Evolutionary conservation across 495 filamentous ascomycete genomes (phyloP).

Genomic region (Clohesyomyces aquaticus): DNA sequence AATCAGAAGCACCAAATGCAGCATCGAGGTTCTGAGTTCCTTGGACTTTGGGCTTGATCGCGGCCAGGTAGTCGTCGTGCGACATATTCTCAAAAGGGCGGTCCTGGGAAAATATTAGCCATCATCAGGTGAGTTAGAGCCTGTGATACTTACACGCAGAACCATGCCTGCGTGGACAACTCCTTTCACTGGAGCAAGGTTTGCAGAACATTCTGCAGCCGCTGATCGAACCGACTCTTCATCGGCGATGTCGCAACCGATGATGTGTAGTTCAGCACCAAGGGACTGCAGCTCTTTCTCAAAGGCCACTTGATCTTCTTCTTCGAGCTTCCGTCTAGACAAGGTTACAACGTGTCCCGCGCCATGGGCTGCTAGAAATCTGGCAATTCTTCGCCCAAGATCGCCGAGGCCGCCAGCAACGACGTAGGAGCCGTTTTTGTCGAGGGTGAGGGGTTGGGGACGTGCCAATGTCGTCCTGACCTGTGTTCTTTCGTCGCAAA

Average conservation of each 20-base stretch:
- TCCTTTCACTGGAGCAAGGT: neutral
- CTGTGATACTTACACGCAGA: slow-evolving; percentile 4
- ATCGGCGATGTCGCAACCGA: slow-evolving; percentile 1
- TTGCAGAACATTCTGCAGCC: neutral
- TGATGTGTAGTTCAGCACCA: neutral
- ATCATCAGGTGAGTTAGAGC: neutral
- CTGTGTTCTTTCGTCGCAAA: neutral
- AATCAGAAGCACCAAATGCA: neutral
- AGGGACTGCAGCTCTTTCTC: neutral
- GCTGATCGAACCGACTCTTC: neutral
- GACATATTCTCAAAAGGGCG: neutral
- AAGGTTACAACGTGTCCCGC: neutral
- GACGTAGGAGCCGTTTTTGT: neutral
- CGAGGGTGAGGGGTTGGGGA: neutral
- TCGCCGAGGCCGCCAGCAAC: neutral
- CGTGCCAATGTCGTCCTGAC: neutral
- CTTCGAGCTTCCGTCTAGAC: neutral
- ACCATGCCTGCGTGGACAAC: slow-evolving; percentile 11
- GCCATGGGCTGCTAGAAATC: neutral
- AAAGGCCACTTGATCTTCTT: neutral
- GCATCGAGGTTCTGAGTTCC: slow-evolving; percentile 24
- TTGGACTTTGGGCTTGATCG: neutral
- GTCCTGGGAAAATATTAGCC: neutral
- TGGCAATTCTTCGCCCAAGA: neutral
- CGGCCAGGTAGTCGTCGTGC: neutral